These are phyloP conservation scores for Garcia nutans DNA, from an alignment of 345 rosid species.

Conservation along the genomic window DNA sequence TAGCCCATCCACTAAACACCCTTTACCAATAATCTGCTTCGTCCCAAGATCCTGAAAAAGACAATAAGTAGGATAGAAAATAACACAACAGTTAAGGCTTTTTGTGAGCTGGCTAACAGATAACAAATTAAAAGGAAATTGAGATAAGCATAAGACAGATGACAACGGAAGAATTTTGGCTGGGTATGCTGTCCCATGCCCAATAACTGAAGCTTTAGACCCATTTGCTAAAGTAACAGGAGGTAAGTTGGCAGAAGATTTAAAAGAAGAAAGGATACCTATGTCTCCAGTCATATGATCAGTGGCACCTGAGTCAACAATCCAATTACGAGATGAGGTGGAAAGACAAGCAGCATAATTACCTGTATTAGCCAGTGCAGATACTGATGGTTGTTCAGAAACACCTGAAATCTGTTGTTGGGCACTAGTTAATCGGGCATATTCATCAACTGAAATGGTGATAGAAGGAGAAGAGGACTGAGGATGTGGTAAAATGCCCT, in stretches of 20 bases:
- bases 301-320: slow-evolving; percentile 3
- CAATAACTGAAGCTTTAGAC: too few relatives aligned
- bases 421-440: too few relatives aligned
- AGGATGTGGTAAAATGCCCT: too few relatives aligned
- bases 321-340: slow-evolving; percentile 1
- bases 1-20: background rate
- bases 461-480: too few relatives aligned
- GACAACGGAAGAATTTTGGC: background rate
- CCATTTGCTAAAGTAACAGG: too few relatives aligned
- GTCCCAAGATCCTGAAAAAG: background rate
- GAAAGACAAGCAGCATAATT: background rate
- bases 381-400: too few relatives aligned
- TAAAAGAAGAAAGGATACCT: too few relatives aligned
- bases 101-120: background rate
- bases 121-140: background rate
- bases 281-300: background rate
- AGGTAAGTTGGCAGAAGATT: too few relatives aligned
- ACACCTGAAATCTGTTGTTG: too few relatives aligned
- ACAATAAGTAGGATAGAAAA: background rate
- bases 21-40: background rate
- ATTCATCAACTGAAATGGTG: too few relatives aligned
- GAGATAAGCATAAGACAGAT: background rate
- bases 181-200: background rate
- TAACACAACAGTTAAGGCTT: background rate
- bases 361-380: too few relatives aligned